Evolutionary conservation across 192 early-diverging fungal species (phyloP).

Genomic region (Linnemannia zychae): DNA sequence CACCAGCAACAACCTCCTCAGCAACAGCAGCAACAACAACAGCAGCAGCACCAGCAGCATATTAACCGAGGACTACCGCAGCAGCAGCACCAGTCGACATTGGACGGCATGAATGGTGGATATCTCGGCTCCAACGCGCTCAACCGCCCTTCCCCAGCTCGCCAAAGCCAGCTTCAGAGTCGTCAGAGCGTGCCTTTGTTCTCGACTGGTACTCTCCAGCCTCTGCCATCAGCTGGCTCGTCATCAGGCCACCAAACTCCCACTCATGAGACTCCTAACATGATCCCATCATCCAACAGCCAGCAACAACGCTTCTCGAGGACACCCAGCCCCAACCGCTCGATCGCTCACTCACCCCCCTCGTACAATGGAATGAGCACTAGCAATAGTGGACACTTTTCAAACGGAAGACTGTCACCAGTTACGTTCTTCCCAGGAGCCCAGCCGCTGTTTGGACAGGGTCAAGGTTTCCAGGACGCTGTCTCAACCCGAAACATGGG

Average conservation of each 20-base stretch:
- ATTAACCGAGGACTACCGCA: background rate
- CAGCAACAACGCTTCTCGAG: slow-evolving; percentile 34
- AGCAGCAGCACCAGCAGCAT: slow-evolving; percentile 22
- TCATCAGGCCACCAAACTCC: slow-evolving; percentile 25
- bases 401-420: slow-evolving; percentile 34
- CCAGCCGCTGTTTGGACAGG: slow-evolving; percentile 19
- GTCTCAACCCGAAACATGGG: slow-evolving; percentile 12
- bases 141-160: slow-evolving; percentile 13
- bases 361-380: background rate
- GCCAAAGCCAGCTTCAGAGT: slow-evolving; percentile 10
- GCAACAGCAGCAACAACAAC: slow-evolving; percentile 21
- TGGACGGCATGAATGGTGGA: slow-evolving; percentile 5
- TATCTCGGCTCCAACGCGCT: slow-evolving; percentile 9
- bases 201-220: background rate
- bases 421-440: slow-evolving; percentile 23
- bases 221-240: slow-evolving; percentile 1
- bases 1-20: slow-evolving; percentile 21
- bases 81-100: slow-evolving; percentile 2
- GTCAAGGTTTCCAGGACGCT: slow-evolving; percentile 24
- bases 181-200: slow-evolving; percentile 23
- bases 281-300: slow-evolving; percentile 4
- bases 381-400: slow-evolving; percentile 17
- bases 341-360: slow-evolving; percentile 30
- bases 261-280: slow-evolving; percentile 14
- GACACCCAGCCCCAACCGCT: slow-evolving; percentile 40